phyloP scores from a whole-genome alignment of 352 stramenopile species.

The Proteromonas lacertae region DNA sequence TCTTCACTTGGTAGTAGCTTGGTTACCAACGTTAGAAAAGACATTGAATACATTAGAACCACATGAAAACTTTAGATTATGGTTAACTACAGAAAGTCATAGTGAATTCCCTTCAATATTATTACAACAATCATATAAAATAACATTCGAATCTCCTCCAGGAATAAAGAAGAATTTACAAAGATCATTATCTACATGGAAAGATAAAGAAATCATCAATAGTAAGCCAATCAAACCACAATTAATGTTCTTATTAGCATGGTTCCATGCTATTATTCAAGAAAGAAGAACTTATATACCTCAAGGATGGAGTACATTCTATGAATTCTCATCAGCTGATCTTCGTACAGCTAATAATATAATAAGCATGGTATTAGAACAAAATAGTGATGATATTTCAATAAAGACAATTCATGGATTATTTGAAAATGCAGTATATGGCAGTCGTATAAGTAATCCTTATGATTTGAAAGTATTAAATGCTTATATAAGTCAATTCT shows the following conservation, averaged over 20 bases:
- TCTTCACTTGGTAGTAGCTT: slow-evolving; percentile 60
- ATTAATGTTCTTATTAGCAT: slow-evolving; percentile 34
- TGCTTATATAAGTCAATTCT: slow-evolving; percentile 40
- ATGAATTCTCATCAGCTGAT: slow-evolving; percentile 71
- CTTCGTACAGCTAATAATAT: slow-evolving; percentile 53
- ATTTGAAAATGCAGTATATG: slow-evolving; percentile 78
- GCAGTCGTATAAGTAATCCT: slow-evolving; percentile 54
- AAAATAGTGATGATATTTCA: slow-evolving; percentile 6
- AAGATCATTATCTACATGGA: slow-evolving; percentile 47
- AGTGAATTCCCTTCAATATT: slow-evolving; percentile 46
- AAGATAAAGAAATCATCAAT: slow-evolving; percentile 17
- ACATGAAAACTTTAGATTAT: slow-evolving; percentile 56
- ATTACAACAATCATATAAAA: slow-evolving; percentile 57
- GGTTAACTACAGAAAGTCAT: slow-evolving; percentile 62
- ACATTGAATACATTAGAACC: slow-evolving; percentile 11
- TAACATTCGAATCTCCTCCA: slow-evolving; percentile 60
- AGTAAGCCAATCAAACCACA: slow-evolving; percentile 4
- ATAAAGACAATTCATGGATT: slow-evolving; percentile 38
- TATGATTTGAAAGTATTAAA: slow-evolving; percentile 53
- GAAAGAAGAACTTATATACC: slow-evolving; percentile 54
- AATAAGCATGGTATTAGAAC: slow-evolving; percentile 24
- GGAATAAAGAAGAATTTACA: slow-evolving; percentile 77
- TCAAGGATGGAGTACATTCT: slow-evolving; percentile 76
- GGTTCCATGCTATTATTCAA: slow-evolving; percentile 40
- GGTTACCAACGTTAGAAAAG: slow-evolving; percentile 59